phyloP scores from a whole-genome alignment of 1,139 yeast species.

The Diutina rugosa region DNA sequence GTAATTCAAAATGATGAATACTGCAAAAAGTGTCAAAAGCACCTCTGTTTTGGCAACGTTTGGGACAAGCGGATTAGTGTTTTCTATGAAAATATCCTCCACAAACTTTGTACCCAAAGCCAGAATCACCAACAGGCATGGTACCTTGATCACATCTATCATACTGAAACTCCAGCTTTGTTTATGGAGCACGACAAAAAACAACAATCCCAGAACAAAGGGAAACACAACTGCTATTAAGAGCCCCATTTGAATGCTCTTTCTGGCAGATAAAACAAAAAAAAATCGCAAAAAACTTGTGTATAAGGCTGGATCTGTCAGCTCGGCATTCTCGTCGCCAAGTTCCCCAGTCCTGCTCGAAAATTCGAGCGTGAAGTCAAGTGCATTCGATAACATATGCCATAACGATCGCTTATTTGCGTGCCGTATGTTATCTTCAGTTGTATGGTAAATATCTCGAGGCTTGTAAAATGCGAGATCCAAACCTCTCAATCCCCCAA shows the following conservation, averaged over 20 bases:
- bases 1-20: constrained; percentile 37
- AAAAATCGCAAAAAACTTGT: constrained; percentile 52
- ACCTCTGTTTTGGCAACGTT: constrained; percentile 36
- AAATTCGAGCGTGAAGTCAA: constrained; percentile 38
- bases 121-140: constrained; percentile 30
- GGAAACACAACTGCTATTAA: constrained; percentile 44
- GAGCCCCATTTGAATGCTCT: constrained; percentile 45
- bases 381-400: constrained; percentile 67
- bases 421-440: constrained; percentile 54
- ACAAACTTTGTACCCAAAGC: constrained; percentile 22
- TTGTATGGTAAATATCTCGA: constrained; percentile 73
- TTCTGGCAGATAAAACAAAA: constrained; percentile 36
- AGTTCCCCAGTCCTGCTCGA: constrained; percentile 20
- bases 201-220: constrained; percentile 33
- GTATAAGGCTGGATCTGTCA: constrained; percentile 38
- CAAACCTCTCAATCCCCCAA: constrained; percentile 63
- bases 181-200: constrained; percentile 32
- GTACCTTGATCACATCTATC: constrained; percentile 30
- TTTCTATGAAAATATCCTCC: constrained; percentile 17
- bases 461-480: constrained; percentile 59
- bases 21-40: constrained; percentile 25
- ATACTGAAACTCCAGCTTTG: constrained; percentile 12
- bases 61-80: constrained; percentile 41
- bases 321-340: constrained; percentile 14
- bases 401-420: constrained; percentile 56